phyloP scores from a whole-genome alignment of 805 yeast species.

The Limtongozyma cylindracea region DNA sequence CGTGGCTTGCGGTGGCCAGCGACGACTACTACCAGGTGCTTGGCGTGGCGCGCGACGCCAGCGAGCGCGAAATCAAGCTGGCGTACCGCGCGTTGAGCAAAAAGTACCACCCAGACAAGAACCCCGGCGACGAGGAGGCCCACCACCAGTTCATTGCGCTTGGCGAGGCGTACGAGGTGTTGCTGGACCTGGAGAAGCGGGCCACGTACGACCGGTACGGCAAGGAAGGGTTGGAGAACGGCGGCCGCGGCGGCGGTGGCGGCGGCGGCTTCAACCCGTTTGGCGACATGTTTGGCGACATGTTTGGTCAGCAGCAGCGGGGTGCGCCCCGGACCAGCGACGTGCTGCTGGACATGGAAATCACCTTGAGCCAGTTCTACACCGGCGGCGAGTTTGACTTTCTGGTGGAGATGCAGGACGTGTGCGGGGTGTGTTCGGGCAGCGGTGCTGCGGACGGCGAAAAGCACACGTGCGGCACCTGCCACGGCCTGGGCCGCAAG shows the following conservation, averaged over 20 bases:
- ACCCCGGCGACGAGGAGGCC: conserved; percentile 50
- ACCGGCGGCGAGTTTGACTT: conserved; percentile 42
- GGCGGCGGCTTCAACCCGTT: conserved; percentile 9
- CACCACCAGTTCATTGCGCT: conserved; percentile 72
- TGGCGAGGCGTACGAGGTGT: conserved; percentile 80
- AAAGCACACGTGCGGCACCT: conserved; percentile 33
- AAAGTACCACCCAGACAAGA: conserved; percentile 89
- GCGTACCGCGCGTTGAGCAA: conserved; percentile 68
- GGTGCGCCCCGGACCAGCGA: conserved; percentile 36
- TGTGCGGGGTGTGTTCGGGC: conserved; percentile 63
- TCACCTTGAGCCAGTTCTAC: conserved; percentile 42
- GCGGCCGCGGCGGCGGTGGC: conserved; percentile 16
- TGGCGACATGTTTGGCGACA: conserved; percentile 39
- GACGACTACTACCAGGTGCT: conserved; percentile 33
- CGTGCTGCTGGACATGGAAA: conserved; percentile 24
- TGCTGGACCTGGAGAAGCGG: conserved; percentile 47
- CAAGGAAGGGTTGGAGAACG: too few relatives aligned
- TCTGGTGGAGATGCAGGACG: conserved; percentile 38
- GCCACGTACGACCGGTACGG: conserved; percentile 55
- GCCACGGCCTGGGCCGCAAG: conserved; percentile 56
- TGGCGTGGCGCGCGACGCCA: conserved; percentile 44
- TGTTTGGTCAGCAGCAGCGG: conserved; percentile 10
- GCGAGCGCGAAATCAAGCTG: conserved; percentile 58
- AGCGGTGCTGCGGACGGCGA: conserved; percentile 68
- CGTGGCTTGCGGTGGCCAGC: conserved; percentile 3